Percentiles rank a stretch among this genome's conserved stretches.
Evolutionary conservation across 345 rosid species (phyloP).

Genomic region (Barbarea vulgaris): DNA sequence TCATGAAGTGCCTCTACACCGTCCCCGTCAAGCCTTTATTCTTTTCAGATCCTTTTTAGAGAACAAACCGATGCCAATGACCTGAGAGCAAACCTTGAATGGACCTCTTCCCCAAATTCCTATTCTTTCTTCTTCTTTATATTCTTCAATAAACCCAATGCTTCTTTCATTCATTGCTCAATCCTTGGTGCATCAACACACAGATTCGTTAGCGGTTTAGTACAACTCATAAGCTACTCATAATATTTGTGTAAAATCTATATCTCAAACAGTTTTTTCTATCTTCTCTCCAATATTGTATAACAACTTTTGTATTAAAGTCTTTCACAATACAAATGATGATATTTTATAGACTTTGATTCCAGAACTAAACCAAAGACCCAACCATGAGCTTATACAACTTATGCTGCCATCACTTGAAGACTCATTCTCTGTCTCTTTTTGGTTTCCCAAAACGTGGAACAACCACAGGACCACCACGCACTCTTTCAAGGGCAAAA

Average conservation of each 20-base stretch:
- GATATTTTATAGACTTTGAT: not conserved
- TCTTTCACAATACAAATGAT: not conserved
- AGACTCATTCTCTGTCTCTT: conserved; percentile 18
- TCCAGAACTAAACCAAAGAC: not conserved
- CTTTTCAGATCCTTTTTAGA: conserved; percentile 84
- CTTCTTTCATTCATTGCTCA: conserved; percentile 11
- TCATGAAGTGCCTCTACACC: conserved; percentile 87
- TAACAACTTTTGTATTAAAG: not conserved
- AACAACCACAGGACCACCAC: conserved; percentile 80
- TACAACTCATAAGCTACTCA: not conserved
- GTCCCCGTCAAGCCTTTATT: conserved; percentile 85
- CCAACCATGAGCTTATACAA: not conserved
- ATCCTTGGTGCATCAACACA: not conserved
- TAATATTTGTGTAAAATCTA: conserved; percentile 1
- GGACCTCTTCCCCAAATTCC: conserved; percentile 11
- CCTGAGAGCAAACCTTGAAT: conserved; percentile 22
- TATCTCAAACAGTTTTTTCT: not conserved
- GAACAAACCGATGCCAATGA: conserved; percentile 67
- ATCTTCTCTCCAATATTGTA: not conserved
- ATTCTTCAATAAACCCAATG: conserved; percentile 19
- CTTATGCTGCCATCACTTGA: conserved; percentile 16
- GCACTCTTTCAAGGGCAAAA: conserved; percentile 74
- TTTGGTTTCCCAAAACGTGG: conserved; percentile 54
- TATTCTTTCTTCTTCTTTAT: conserved; percentile 25
- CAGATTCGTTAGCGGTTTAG: not conserved